Conservation (phyloP, 305 asterid genomes). For the Fraxinus velutina region DNA sequence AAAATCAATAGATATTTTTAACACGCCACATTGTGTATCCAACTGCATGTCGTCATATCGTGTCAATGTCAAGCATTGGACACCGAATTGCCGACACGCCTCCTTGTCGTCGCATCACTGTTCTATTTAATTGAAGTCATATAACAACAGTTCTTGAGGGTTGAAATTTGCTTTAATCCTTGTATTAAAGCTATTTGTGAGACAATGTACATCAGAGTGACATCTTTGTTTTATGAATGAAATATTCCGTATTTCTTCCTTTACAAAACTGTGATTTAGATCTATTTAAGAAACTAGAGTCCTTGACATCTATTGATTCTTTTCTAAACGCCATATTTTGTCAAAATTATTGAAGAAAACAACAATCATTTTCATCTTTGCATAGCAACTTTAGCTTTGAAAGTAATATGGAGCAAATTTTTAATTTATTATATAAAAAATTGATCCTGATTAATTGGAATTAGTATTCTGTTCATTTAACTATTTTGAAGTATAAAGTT, state of each 20-base stretch:
- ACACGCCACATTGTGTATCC: neutral
- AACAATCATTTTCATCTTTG: neutral
- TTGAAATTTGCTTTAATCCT: neutral
- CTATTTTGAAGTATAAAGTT: neutral
- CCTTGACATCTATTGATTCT: neutral
- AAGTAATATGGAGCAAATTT: neutral
- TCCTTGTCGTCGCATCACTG: neutral
- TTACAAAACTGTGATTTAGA: neutral
- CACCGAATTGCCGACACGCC: neutral
- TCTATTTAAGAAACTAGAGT: neutral
- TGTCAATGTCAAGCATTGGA: neutral
- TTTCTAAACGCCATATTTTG: neutral
- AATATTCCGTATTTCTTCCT: neutral
- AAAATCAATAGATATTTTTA: neutral
- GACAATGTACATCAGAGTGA: neutral
- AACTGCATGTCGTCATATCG: neutral
- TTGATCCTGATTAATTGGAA: neutral
- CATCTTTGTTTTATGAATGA: neutral
- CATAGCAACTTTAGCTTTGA: neutral
- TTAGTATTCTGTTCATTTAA: neutral
- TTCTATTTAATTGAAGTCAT: neutral
- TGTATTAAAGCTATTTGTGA: neutral
- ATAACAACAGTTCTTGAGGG: neutral
- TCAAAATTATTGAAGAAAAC: neutral
- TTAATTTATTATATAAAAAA: neutral